Evolutionary conservation across 352 stramenopile genomes (phyloP).

Genomic region (Pythium utonaiense): DNA sequence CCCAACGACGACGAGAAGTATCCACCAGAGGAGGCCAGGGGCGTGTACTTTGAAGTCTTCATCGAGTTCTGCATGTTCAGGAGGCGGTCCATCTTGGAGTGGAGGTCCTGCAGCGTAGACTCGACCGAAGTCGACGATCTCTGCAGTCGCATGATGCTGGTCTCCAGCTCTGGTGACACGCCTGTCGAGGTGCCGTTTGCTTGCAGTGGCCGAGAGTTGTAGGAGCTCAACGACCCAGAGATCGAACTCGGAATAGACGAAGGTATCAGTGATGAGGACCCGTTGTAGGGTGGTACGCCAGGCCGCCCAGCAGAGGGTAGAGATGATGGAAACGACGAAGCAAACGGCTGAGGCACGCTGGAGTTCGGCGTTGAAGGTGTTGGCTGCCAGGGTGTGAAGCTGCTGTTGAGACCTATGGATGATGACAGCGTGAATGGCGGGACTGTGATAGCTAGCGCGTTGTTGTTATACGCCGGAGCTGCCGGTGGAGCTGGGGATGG

Average conservation of each 20-base stretch:
- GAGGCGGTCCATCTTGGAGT: conserved; percentile 79
- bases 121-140: conserved; percentile 79
- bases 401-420: conserved; percentile 5
- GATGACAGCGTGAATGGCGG: conserved; percentile 2
- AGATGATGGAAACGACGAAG: conserved; percentile 6
- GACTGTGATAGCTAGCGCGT: conserved; percentile 9
- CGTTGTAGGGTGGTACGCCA: conserved; percentile 7
- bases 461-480: conserved; percentile 1
- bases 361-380: conserved; percentile 2
- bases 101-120: conserved; percentile 61
- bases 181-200: conserved; percentile 3
- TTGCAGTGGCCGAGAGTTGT: conserved; percentile 22
- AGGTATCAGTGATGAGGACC: conserved; percentile 23
- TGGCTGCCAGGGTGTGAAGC: conserved; percentile 18
- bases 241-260: conserved; percentile 4
- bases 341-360: not conserved
- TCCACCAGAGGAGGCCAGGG: conserved; percentile 23
- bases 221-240: conserved; percentile 26
- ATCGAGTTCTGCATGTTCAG: conserved; percentile 52
- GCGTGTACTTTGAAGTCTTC: conserved; percentile 42
- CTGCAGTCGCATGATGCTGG: conserved; percentile 61
- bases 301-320: not conserved
- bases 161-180: conserved; percentile 46
- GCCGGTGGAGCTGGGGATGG: conserved; percentile 1
- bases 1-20: conserved; percentile 34